Evolutionary conservation across 2,329 filamentous ascomycete genomes (phyloP), one percentile per base, ranked within the genome.

Genomic region (Pestalotiopsis sp.): DNA sequence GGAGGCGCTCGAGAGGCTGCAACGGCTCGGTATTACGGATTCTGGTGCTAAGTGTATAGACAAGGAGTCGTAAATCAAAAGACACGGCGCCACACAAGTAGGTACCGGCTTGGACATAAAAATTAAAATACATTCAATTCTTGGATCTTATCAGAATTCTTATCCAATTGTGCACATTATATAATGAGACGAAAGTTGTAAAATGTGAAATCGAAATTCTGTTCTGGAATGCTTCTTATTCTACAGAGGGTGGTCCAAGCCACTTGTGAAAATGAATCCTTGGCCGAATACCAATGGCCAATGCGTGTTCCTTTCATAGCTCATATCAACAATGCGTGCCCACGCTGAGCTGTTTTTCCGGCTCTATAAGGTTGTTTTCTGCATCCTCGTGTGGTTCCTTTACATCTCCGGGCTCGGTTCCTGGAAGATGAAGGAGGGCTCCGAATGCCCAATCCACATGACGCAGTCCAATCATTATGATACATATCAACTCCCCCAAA

Each of bases 321-420:
- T 39, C 61, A 27, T 64, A 64, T 64, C 20, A 41, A 64, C 61
- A 52, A 25, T 45, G 20, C 61, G 61, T 64, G 2, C 49, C 61
- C 36, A 17, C 45, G 45, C 45, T 52, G 45, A 52, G 45, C 45
- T 52, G 45, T 20, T n/a, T 52, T 52, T 20, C 45, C 45, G 20
- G 20, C 45, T 52, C 45, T 52, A 52, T 52, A 52, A 36, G 45
- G 45, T 49, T 64, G 17, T 20, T 31, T 36, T 62, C 27, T 9
- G 59, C 59, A n/a, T 62, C 59, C 45, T 52, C 45, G 45, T 17
- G 45, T 52, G 41, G 17, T 52, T 20, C 45, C 45, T 52, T n/a
- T 20, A n/a, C 45, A 52, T 52, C 17, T 23, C 17, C 2, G 20
- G 17, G n/a, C 11, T 39, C 59, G 6, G 25, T 62, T 13, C 14